These are phyloP conservation scores for Monsonia emarginata DNA, from an alignment of 441 rosid species.

Conservation along the genomic window DNA sequence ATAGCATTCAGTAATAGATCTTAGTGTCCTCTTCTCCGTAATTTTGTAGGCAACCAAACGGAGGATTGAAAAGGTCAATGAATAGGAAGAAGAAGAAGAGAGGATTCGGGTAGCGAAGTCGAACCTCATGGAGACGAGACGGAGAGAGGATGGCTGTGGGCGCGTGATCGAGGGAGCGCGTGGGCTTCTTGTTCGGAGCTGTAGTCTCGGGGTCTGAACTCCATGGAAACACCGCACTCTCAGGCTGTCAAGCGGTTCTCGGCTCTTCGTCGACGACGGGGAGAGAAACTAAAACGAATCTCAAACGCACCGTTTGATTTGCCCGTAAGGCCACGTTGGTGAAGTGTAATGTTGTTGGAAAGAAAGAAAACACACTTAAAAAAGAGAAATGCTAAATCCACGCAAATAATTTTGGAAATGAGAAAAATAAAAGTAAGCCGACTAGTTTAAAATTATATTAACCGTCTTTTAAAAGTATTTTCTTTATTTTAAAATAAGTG, in stretches of 20 bases:
- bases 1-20: background rate
- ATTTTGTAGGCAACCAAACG: background rate
- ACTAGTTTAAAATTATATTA: no score
- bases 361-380: no score
- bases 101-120: constrained; percentile 24
- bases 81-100: constrained; percentile 2
- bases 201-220: constrained; percentile 64
- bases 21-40: background rate
- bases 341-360: no score
- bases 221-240: constrained; percentile 30
- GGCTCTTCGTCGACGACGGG: background rate
- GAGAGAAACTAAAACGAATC: background rate
- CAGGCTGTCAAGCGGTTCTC: background rate
- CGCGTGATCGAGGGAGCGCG: constrained; percentile 43
- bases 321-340: no score
- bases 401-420: no score
- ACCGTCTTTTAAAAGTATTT: no score
- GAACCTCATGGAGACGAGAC: constrained; percentile 22
- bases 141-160: constrained; percentile 53
- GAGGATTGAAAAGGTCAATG: background rate
- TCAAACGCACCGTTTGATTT: no score
- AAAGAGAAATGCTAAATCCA: no score
- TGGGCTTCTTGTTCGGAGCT: constrained; percentile 30
- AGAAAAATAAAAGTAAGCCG: no score
- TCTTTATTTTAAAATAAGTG: no score